Evolutionary conservation across 2,329 filamentous ascomycete species (phyloP), one percentile per base, ranked within the genome.

Genomic region (Ceratocystis diversiconidia): DNA sequence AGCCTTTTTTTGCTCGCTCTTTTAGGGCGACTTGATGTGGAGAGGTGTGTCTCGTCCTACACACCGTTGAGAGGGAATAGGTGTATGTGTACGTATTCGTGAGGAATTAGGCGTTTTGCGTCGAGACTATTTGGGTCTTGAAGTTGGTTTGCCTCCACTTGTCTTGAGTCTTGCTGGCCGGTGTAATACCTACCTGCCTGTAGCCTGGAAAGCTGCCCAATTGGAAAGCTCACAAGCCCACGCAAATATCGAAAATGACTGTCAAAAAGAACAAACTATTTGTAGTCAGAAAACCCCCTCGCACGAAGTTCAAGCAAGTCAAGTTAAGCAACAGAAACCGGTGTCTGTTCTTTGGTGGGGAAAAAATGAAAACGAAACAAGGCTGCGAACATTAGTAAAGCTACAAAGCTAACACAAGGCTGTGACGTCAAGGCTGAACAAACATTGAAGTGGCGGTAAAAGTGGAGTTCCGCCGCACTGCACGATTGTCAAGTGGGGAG

Each of bases 341-440:
- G 12, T 41, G 36, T 41, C 12, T 41, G 36, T 41, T 32, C 8
- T 60, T 60, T 44, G 57, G 50, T 65, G 19, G 63, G 44, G 48
- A 63, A 25, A 41, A 25, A 8, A 17, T 41, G 55, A 50, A 63
- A 44, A 36, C 3, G 30, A 19, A 61, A 44, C 32, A 52, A 66
- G 36, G 32, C 25, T 30, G 32, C 48, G n/a, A 52, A 28, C 17
- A n/a, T 36, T 65, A 10, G 32, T 60, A 17, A 22, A 19, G 25
- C 5, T 25, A 52, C 28, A 25, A 64, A 64, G 41, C 25, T 32
- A 44, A 12, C 12, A n/a, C 66, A 65, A 67, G 66, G 66, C 66
- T 67, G 66, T 67, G 63, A 65, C 66, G 66, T 67, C 66, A 67
- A 67, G 60, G 61, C 66, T 67, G 63, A 63, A 65, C n/a, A 43